Conservation (phyloP, 2,329 filamentous ascomycete genomes). For the Venturiaceae sp. region DNA sequence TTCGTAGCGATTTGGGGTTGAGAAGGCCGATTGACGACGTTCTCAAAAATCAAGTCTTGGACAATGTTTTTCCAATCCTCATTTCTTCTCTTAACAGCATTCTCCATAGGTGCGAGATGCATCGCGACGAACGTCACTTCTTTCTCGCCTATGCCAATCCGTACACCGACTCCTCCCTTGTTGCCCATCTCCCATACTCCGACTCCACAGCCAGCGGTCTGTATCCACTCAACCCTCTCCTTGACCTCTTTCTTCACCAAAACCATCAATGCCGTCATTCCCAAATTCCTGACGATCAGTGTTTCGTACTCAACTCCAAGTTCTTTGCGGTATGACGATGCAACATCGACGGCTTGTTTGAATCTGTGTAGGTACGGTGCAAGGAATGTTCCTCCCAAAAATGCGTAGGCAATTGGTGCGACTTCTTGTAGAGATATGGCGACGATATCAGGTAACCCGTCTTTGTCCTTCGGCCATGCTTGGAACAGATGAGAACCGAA, state of each 20-base stretch:
- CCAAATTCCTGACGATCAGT: slow-evolving; percentile 53
- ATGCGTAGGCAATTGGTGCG: slow-evolving; percentile 72
- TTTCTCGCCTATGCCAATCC: slow-evolving; percentile 49
- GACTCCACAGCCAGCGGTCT: slow-evolving; percentile 75
- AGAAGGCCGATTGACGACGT: background rate
- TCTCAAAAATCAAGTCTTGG: slow-evolving; percentile 64
- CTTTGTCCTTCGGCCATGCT: slow-evolving; percentile 33
- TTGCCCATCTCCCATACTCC: slow-evolving; percentile 86
- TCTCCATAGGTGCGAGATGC: slow-evolving; percentile 83
- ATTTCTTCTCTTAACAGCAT: slow-evolving; percentile 65
- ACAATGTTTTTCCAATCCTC: slow-evolving; percentile 83
- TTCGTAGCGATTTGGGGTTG: slow-evolving; percentile 7
- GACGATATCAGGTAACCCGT: slow-evolving; percentile 55
- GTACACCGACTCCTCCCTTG: slow-evolving; percentile 80
- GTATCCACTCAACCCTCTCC: slow-evolving; percentile 51
- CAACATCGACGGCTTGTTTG: slow-evolving; percentile 59
- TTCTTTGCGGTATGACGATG: slow-evolving; percentile 25
- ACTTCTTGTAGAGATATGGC: slow-evolving; percentile 75
- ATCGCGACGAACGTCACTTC: slow-evolving; percentile 74
- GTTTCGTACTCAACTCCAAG: background rate
- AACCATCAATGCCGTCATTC: slow-evolving; percentile 83
- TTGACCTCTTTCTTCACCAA: slow-evolving; percentile 58
- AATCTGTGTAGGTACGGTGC: slow-evolving; percentile 66
- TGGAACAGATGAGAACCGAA: slow-evolving; percentile 64
- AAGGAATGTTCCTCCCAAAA: slow-evolving; percentile 75